Evolutionary conservation across 2,329 filamentous ascomycete species (phyloP).

Genomic region (Curvularia spicifera): DNA sequence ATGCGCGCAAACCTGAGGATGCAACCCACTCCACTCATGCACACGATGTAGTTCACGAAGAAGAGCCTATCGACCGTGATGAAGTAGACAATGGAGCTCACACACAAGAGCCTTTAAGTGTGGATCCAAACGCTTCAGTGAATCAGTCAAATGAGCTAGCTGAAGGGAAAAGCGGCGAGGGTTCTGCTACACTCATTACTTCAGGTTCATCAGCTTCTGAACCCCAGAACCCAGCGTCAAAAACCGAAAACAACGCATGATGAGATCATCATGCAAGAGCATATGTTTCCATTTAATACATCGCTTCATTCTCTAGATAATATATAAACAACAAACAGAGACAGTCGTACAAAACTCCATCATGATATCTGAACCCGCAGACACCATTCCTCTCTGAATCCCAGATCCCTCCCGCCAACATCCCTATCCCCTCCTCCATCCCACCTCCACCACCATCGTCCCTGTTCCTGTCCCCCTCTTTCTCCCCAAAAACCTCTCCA

Average conservation of each 20-base stretch:
- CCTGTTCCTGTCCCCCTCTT: too few species aligned
- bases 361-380: background rate
- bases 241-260: background rate
- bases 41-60: conserved; percentile 28
- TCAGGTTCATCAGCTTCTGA: background rate
- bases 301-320: background rate
- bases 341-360: background rate
- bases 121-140: background rate
- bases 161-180: background rate
- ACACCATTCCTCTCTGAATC: background rate
- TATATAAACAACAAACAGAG: background rate
- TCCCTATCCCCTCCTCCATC: background rate
- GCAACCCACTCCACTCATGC: background rate
- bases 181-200: background rate
- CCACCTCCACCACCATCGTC: too few species aligned
- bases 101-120: background rate
- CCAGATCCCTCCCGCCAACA: background rate
- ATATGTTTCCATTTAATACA: background rate
- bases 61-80: conserved; percentile 33
- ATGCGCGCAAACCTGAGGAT: conserved; percentile 30
- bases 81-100: conserved; percentile 20
- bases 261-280: background rate
- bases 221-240: background rate
- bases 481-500: background rate
- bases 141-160: background rate